Evolutionary conservation across 1,284 basidiomycete genomes (phyloP).

Genomic region (Athelia psychrophila): DNA sequence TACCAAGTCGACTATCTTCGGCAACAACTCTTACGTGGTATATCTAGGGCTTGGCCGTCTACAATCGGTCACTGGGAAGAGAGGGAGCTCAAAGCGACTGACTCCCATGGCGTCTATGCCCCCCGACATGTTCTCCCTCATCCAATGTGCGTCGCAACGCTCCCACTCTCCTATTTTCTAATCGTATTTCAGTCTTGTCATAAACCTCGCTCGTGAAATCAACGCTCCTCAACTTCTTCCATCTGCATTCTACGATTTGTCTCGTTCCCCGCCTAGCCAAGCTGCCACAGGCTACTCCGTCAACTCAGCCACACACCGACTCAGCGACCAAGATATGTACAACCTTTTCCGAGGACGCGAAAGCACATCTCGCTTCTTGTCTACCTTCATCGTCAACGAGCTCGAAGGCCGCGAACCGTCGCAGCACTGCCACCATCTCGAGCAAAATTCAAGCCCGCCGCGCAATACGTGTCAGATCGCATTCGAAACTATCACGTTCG

Average conservation of each 20-base stretch:
- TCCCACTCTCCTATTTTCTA: slow-evolving; percentile 26
- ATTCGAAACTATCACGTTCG: slow-evolving; percentile 68
- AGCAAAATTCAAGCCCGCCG: slow-evolving; percentile 38
- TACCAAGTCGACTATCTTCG: slow-evolving; percentile 57
- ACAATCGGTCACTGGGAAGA: slow-evolving; percentile 59
- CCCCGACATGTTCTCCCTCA: slow-evolving; percentile 55
- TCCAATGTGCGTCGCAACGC: slow-evolving; percentile 55
- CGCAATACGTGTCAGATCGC: slow-evolving; percentile 61
- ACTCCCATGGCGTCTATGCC: slow-evolving; percentile 46
- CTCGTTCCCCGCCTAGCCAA: slow-evolving; percentile 42
- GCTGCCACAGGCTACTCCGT: slow-evolving; percentile 30
- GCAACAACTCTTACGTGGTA: slow-evolving; percentile 46
- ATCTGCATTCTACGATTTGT: slow-evolving; percentile 52
- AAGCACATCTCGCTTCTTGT: slow-evolving; percentile 65
- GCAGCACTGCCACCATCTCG: slow-evolving; percentile 43
- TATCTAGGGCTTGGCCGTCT: slow-evolving; percentile 55
- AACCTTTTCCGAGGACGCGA: slow-evolving; percentile 64
- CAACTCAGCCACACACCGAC: slow-evolving; percentile 23
- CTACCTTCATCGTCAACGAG: slow-evolving; percentile 69
- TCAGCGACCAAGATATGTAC: slow-evolving; percentile 53
- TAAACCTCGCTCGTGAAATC: slow-evolving; percentile 41
- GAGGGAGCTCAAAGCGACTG: slow-evolving; percentile 52
- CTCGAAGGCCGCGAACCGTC: slow-evolving; percentile 60
- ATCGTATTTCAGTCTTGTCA: slow-evolving; percentile 31
- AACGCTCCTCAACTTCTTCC: slow-evolving; percentile 36